Percentiles rank a stretch among this genome's conserved stretches.
phyloP scores from a whole-genome alignment of 2,329 filamentous ascomycete genomes.

The Cercospora sp. region DNA sequence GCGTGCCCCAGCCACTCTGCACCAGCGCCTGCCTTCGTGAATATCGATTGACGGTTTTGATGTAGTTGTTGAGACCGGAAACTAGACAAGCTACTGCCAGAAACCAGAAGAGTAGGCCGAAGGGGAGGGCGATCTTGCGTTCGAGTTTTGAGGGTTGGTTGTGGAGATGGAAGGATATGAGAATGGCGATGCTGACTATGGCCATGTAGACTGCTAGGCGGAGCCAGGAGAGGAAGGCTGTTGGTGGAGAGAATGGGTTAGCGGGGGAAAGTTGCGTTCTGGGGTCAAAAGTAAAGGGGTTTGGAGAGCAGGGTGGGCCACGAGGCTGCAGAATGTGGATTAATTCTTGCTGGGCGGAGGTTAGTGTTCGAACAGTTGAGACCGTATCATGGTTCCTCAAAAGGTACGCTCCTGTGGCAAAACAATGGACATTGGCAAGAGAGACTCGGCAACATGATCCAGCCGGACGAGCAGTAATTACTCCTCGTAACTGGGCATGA shows the following conservation, averaged over 20 bases:
- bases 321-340: not conserved
- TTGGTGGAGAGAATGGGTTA: not conserved
- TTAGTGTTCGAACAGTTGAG: not conserved
- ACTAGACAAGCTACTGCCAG: conserved; percentile 74
- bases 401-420: not conserved
- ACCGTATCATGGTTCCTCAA: too few relatives aligned
- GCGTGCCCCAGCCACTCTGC: conserved; percentile 91
- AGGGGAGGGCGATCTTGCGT: conserved; percentile 72
- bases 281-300: not conserved
- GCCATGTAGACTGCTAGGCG: conserved; percentile 87
- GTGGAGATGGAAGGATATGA: conserved; percentile 90
- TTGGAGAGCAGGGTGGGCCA: not conserved
- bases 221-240: conserved; percentile 81
- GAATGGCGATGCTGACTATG: conserved; percentile 83
- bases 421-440: not conserved
- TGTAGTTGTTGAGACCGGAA: conserved; percentile 82
- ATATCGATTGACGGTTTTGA: conserved; percentile 79
- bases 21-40: conserved; percentile 77
- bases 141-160: conserved; percentile 68
- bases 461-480: too few relatives aligned
- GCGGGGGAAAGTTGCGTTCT: not conserved
- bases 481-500: too few relatives aligned
- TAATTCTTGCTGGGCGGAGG: not conserved
- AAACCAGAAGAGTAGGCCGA: conserved; percentile 86
- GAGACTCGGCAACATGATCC: too few relatives aligned